Conservation (phyloP, 73 alveolate species). For the Loxodes magnus region DNA sequence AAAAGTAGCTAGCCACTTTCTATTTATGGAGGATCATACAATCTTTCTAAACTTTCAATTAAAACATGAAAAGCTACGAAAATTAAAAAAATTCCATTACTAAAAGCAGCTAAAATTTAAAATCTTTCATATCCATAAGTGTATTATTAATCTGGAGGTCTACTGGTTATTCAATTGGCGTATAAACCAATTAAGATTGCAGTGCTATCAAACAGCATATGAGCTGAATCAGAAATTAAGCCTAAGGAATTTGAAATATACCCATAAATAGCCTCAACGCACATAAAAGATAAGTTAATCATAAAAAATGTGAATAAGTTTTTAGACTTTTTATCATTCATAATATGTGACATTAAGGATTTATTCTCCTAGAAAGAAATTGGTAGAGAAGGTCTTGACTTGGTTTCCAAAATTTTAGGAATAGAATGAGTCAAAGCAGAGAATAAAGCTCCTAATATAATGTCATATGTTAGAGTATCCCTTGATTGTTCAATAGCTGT, state of each 20-base stretch:
- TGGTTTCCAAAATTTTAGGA: too few relatives aligned
- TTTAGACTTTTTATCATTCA: too few relatives aligned
- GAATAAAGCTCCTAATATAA: too few relatives aligned
- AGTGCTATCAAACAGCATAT: slow-evolving; percentile 92
- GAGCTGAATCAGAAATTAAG: slow-evolving; percentile 87
- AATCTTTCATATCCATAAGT: slow-evolving; percentile 87
- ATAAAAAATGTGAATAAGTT: too few relatives aligned
- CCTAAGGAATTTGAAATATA: slow-evolving; percentile 80
- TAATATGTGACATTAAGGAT: too few relatives aligned
- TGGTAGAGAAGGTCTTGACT: too few relatives aligned
- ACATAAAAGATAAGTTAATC: slow-evolving; percentile 83
- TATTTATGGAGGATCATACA: slow-evolving; percentile 76
- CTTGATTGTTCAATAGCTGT: too few relatives aligned
- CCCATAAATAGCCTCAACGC: slow-evolving; percentile 95
- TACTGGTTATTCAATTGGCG: slow-evolving; percentile 79
- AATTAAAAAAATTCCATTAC: slow-evolving; percentile 82
- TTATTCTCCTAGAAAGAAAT: too few relatives aligned
- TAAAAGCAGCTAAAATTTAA: slow-evolving; percentile 81
- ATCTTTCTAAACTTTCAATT: slow-evolving; percentile 86
- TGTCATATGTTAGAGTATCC: too few relatives aligned
- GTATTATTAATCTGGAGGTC: slow-evolving; percentile 51
- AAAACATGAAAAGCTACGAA: slow-evolving; percentile 85
- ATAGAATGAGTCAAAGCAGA: too few relatives aligned
- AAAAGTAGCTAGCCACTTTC: slow-evolving; percentile 73
- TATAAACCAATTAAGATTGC: slow-evolving; percentile 88